Base-by-base conservation (phyloP, 108 stramenopile genomes). In the Parmales sp. region DNA sequence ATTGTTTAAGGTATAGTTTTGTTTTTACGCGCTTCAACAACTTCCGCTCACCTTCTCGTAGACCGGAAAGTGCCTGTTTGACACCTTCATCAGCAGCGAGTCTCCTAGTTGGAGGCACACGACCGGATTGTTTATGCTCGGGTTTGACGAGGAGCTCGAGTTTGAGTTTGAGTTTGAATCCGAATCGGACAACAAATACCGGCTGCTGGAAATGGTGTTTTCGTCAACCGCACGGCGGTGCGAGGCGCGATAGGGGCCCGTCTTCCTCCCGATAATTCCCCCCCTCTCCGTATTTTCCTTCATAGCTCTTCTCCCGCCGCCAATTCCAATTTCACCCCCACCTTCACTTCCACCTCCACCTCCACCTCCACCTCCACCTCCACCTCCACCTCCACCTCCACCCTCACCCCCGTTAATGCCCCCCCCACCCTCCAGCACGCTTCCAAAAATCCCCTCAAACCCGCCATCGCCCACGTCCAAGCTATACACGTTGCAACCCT, bases 61-160 rank as follows among this genome's bases (percentile, higher is more conserved):
- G 38, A 80, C 66, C 1, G 85, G 85, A 66, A 84, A 84, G 37
- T 34, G 38, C 23, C 46, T 71, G 39, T 66, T 68, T 1, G 37
- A 2, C 20, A 86, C 70, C 64, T 83, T 73, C 63, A 76, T 83
- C 25, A 82, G 31, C 37, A 85, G 31, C 18, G 80, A 65, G 67
- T 83, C 80, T 3, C 82, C 84, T 23, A 63, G 5, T 0, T 50
- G 37, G 11, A 85, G 26, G 44, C 82, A 81, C n/a, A 76, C 69
- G 0, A 82, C 73, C 16, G 83, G 83, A 38, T 65, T 44, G 63
- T 65, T 41, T 9, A 43, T 74, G 25, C 41, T 18, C 36, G 36
- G 6, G 4, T 0, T n/a, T 37, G 5, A 1, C 11, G 31, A 16
- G 49, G 19, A n/a, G n/a, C n/a, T n/a, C n/a, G n/a, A n/a, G n/a